Conservation (phyloP, 2,329 filamentous ascomycete species). For the Myotisia sp. region DNA sequence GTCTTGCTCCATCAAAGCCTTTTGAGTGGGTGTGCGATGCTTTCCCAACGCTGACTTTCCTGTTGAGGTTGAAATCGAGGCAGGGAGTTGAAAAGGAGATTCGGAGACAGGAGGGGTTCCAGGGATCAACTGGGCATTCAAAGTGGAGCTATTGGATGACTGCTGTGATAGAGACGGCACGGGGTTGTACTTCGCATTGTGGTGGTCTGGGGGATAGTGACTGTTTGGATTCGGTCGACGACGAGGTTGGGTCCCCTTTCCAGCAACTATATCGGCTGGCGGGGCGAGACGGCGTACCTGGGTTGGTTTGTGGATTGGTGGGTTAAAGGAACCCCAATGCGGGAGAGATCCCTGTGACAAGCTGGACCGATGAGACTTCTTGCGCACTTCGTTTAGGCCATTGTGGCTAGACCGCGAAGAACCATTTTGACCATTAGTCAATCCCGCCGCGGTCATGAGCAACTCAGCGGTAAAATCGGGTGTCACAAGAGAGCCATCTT, state of each 20-base stretch:
- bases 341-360: conserved; percentile 1
- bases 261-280: conserved; percentile 29
- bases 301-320: conserved; percentile 4
- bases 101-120: conserved; percentile 20
- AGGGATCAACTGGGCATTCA: conserved; percentile 16
- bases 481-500: background rate
- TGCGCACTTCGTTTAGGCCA: background rate
- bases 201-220: conserved; percentile 2
- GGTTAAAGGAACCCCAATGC: background rate
- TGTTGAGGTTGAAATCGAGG: conserved; percentile 12
- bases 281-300: conserved; percentile 28
- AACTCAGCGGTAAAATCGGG: conserved; percentile 1
- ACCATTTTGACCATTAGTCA: background rate
- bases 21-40: conserved; percentile 28
- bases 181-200: background rate
- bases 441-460: conserved; percentile 1
- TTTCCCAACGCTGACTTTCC: too few species aligned
- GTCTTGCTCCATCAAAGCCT: conserved; percentile 35
- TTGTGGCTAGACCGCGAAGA: too few species aligned
- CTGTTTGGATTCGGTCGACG: conserved; percentile 27
- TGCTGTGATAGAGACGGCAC: conserved; percentile 5
- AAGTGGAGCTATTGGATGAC: conserved; percentile 13
- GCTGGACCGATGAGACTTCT: background rate
- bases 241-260: conserved; percentile 18
- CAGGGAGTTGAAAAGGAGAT: conserved; percentile 16